Conservation (phyloP, 495 filamentous ascomycete species). For the Rusavskia elegans region DNA sequence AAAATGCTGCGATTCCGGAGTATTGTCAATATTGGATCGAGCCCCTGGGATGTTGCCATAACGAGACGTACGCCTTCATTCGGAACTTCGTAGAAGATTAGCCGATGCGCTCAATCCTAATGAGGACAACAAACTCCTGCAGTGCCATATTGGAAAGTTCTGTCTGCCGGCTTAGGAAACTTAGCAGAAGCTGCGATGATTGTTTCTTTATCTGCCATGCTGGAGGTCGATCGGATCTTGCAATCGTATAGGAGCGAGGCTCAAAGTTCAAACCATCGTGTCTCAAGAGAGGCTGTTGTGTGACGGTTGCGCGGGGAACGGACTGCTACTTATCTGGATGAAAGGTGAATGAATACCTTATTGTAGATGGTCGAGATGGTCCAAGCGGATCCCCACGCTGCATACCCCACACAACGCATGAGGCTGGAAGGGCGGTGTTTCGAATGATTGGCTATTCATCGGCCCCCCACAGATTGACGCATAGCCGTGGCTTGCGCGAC, state of each 20-base stretch:
- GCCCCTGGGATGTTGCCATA: not conserved
- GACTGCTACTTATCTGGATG: no score
- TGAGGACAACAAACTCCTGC: slow-evolving; percentile 50
- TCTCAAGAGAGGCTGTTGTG: no score
- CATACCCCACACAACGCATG: no score
- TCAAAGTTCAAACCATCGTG: no score
- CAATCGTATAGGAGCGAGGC: not conserved
- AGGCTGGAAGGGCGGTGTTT: no score
- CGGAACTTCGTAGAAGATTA: slow-evolving; percentile 42
- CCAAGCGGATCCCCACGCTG: no score
- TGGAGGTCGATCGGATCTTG: not conserved
- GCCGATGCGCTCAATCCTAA: slow-evolving; percentile 6
- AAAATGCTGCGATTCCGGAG: slow-evolving; percentile 17
- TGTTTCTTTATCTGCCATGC: slow-evolving; percentile 11
- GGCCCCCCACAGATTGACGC: no score
- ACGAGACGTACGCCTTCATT: slow-evolving; percentile 59
- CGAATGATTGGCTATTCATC: no score
- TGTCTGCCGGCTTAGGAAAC: slow-evolving; percentile 55
- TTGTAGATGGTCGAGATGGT: no score
- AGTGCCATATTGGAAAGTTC: slow-evolving; percentile 80
- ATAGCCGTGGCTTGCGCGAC: no score
- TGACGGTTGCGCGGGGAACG: no score
- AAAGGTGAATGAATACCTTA: no score
- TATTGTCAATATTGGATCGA: not conserved
- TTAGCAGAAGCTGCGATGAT: slow-evolving; percentile 46